phyloP scores from a whole-genome alignment of 805 yeast species.

The Torulaspora microellipsoides region DNA sequence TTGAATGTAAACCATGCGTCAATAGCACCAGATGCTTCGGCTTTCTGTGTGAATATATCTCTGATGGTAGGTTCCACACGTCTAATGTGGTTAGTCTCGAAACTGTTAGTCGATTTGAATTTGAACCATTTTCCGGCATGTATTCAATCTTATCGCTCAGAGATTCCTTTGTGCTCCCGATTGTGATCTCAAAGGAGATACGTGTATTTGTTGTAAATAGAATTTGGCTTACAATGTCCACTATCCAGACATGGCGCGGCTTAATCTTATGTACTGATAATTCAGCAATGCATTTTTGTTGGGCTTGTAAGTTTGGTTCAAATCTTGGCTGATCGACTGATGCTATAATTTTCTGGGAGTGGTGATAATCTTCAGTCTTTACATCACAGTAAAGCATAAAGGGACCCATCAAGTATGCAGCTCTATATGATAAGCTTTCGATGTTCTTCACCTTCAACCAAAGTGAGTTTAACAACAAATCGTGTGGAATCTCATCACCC shows the following conservation, averaged over 20 bases:
- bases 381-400: slow-evolving; percentile 71
- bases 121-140: slow-evolving; percentile 30
- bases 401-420: slow-evolving; percentile 75
- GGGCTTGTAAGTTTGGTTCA: slow-evolving; percentile 68
- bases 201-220: slow-evolving; percentile 59
- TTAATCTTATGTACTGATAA: slow-evolving; percentile 61
- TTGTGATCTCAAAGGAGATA: slow-evolving; percentile 55
- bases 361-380: slow-evolving; percentile 50
- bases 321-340: slow-evolving; percentile 75
- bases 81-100: slow-evolving; percentile 54
- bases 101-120: slow-evolving; percentile 41
- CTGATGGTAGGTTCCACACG: slow-evolving; percentile 62
- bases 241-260: slow-evolving; percentile 56
- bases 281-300: slow-evolving; percentile 57
- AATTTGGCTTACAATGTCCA: slow-evolving; percentile 69
- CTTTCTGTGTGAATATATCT: slow-evolving; percentile 32
- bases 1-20: slow-evolving; percentile 78
- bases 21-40: slow-evolving; percentile 59
- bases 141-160: slow-evolving; percentile 21
- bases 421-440: slow-evolving; percentile 47
- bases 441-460: slow-evolving; percentile 59
- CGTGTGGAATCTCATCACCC: slow-evolving; percentile 27
- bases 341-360: slow-evolving; percentile 46
- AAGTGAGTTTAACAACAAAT: slow-evolving; percentile 32
- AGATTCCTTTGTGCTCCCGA: slow-evolving; percentile 41